Percentiles rank a stretch among this genome's conserved stretches.
Conservation (phyloP, 331 rosid species). For the Dryas integrifolia region DNA sequence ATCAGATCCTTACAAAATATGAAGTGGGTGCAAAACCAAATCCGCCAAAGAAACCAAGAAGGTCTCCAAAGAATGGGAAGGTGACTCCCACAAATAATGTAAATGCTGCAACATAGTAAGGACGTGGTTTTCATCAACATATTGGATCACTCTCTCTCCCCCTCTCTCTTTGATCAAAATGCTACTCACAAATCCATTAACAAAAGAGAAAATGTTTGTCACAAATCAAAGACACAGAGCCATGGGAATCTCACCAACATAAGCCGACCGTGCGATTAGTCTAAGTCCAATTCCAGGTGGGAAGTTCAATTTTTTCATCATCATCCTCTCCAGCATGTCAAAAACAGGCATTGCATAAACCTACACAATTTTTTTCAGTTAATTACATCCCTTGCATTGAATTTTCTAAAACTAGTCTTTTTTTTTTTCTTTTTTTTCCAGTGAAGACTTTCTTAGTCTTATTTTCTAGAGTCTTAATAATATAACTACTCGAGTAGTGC, state of each 20-base stretch:
- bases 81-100: constrained; percentile 73
- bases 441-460: too few relatives aligned
- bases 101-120: constrained; percentile 51
- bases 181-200: too few relatives aligned
- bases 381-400: neutral
- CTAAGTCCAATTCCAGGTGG: constrained; percentile 66
- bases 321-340: constrained; percentile 65
- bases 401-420: too few relatives aligned
- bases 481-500: too few relatives aligned
- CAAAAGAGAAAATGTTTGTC: neutral
- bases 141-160: too few relatives aligned
- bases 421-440: too few relatives aligned
- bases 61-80: constrained; percentile 96
- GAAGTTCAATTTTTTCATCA: constrained; percentile 53
- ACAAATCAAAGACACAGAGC: neutral
- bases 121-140: neutral
- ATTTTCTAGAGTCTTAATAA: too few relatives aligned
- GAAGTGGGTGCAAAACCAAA: constrained; percentile 92
- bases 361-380: constrained; percentile 27
- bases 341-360: constrained; percentile 93
- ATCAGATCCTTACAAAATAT: constrained; percentile 54
- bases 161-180: too few relatives aligned
- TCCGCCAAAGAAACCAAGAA: constrained; percentile 94
- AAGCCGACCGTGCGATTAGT: constrained; percentile 67
- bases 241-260: constrained; percentile 55